Evolutionary conservation across 345 rosid species (phyloP).

Genomic region (Turnera subulata): DNA sequence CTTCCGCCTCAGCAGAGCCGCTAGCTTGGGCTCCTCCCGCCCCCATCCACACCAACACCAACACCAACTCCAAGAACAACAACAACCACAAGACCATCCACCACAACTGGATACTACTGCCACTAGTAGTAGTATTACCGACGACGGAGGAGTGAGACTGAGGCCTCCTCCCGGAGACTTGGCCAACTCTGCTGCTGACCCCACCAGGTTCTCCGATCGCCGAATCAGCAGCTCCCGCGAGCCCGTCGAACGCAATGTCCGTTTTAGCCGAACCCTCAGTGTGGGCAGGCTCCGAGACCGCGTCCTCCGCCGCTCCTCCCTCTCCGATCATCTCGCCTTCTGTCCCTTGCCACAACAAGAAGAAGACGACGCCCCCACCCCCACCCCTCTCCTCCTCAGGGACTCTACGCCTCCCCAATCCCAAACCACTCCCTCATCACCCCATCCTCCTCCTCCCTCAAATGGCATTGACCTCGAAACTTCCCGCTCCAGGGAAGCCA

Average conservation of each 20-base stretch:
- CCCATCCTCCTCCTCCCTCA: too few relatives aligned
- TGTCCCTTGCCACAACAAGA: conserved; percentile 50
- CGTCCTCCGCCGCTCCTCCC: conserved; percentile 78
- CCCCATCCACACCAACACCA: conserved; percentile 45
- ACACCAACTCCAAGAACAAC: conserved; percentile 30
- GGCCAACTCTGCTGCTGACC: conserved; percentile 38
- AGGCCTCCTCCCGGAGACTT: conserved; percentile 35
- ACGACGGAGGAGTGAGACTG: conserved; percentile 32
- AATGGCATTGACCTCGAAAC: too few relatives aligned
- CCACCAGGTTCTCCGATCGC: conserved; percentile 48
- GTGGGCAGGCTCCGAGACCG: conserved; percentile 98
- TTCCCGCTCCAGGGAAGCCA: conserved; percentile 64
- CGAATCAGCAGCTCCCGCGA: conserved; percentile 53
- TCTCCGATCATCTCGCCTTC: conserved; percentile 47
- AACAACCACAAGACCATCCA: conserved; percentile 14
- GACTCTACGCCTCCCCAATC: too few relatives aligned
- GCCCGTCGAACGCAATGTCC: conserved; percentile 73
- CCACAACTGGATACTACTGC: conserved; percentile 7
- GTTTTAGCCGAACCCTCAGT: conserved; percentile 87
- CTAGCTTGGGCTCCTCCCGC: conserved; percentile 72
- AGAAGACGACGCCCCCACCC: too few relatives aligned
- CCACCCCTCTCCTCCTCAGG: too few relatives aligned
- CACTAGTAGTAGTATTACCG: conserved; percentile 22
- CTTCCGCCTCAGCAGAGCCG: conserved; percentile 70
- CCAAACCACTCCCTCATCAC: conserved; percentile 29